Base-by-base conservation (phyloP, 805 yeast species). In the Candida ovalis region DNA sequence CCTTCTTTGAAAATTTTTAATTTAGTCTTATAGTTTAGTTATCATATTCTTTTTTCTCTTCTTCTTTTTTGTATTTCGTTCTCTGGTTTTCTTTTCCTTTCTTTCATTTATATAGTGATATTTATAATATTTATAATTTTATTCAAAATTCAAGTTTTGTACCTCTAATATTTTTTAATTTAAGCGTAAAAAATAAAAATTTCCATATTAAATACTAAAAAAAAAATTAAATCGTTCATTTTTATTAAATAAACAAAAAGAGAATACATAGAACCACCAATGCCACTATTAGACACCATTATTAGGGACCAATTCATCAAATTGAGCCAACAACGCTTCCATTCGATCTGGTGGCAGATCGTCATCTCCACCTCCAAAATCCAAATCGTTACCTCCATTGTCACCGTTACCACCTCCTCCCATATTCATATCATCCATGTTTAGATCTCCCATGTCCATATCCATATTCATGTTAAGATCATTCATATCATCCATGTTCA, bases 301-400 rank as follows among this genome's bases (percentile, higher is more conserved):
- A 39, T 55, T 57, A 22, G 56, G 57, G 17, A 63, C 64, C 44
- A 62, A 50, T 36, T 63, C 67, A 49, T 64, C 68, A 49, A 64
- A 64, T 42, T 63, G 66, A 42, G 62, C 56, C 32, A 64, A 61
- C 37, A 64, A 51, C 44, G 63, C 56, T 46, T 63, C 66, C 67
- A 61, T 63, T 45, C 63, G 64, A 44, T 63, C 68, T 15, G 60
- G 50, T 4, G 65, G 62, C 66, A 62, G 54, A 24, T 24, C 41
- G 8, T 39, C 41, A 39, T 39, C 30, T 10, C 8, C 27, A 23
- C 18, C 19, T 35, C 59, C 30, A 10, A 23, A 37, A 15, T 42
- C 39, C 3, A 37, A 46, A 13, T 56, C 59, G 27, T 51, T 54
- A n/a, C 40, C 46, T 6, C 15, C 39, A 10, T 22, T 42, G 17